phyloP scores from a whole-genome alignment of 108 stramenopile genomes.

The Nitzschia sp. region DNA sequence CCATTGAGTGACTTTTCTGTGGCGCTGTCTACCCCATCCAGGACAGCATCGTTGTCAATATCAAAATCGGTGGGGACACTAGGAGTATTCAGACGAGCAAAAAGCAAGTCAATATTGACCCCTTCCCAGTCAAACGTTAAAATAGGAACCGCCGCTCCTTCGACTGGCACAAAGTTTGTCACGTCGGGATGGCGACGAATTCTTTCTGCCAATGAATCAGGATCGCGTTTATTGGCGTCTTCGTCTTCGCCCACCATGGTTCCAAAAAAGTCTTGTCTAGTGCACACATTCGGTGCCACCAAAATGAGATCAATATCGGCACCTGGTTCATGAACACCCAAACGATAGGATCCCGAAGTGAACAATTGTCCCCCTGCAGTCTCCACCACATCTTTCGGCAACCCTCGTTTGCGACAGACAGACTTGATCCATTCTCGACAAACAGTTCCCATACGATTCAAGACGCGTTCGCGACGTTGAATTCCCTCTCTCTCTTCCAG shows the following conservation, averaged over 20 bases:
- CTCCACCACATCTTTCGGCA: slow-evolving; percentile 61
- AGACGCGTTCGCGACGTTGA: slow-evolving; percentile 74
- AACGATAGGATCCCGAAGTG: slow-evolving; percentile 92
- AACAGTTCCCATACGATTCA: slow-evolving; percentile 69
- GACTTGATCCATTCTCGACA: slow-evolving; percentile 73
- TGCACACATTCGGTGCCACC: slow-evolving; percentile 88
- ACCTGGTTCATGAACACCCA: slow-evolving; percentile 96
- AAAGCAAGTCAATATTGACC: slow-evolving; percentile 96
- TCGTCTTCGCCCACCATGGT: slow-evolving; percentile 38
- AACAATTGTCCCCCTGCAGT: slow-evolving; percentile 84
- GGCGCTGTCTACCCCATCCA: slow-evolving; percentile 91
- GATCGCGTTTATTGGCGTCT: slow-evolving; percentile 53
- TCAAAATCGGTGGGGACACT: slow-evolving; percentile 87
- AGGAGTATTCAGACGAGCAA: slow-evolving; percentile 84
- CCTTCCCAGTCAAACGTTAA: slow-evolving; percentile 98
- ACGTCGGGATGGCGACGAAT: slow-evolving; percentile 87
- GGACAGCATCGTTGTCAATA: slow-evolving; percentile 92
- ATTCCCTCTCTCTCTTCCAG: slow-evolving; percentile 78
- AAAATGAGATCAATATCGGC: slow-evolving; percentile 94
- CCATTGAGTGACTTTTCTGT: slow-evolving; percentile 96
- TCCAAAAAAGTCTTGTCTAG: slow-evolving; percentile 94
- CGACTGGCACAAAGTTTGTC: slow-evolving; percentile 90
- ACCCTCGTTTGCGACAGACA: slow-evolving; percentile 58
- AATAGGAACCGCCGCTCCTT: slow-evolving; percentile 94
- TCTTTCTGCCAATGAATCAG: slow-evolving; percentile 80